Percentiles rank a stretch among this genome's conserved stretches.
Evolutionary conservation across 805 yeast genomes (phyloP).

Genomic region (Spathaspora girioi): DNA sequence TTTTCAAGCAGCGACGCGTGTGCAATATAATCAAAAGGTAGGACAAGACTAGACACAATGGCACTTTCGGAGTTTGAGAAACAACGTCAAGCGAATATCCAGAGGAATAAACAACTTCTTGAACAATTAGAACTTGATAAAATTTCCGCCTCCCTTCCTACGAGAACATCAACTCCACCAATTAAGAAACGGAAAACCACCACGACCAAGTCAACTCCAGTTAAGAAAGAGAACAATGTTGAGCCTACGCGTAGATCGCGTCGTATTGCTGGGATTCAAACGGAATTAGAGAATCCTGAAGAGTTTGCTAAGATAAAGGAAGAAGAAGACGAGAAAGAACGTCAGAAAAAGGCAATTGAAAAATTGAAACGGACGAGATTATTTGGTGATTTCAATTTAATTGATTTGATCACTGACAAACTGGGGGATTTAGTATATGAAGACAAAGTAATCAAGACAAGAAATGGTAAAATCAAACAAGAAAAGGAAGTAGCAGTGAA

Average conservation of each 20-base stretch:
- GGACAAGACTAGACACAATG: slow-evolving; percentile 7
- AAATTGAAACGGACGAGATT: slow-evolving; percentile 54
- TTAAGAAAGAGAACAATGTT: slow-evolving; percentile 12
- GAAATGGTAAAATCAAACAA: slow-evolving; percentile 7
- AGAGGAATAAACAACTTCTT: slow-evolving; percentile 74
- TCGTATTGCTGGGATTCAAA: slow-evolving; percentile 68
- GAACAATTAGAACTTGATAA: slow-evolving; percentile 65
- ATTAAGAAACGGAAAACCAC: slow-evolving; percentile 42
- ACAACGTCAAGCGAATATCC: slow-evolving; percentile 73
- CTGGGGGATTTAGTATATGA: slow-evolving; percentile 31
- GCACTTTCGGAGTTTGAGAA: slow-evolving; percentile 62
- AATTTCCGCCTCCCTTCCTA: slow-evolving; percentile 48
- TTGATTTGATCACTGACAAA: slow-evolving; percentile 51
- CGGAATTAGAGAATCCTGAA: slow-evolving; percentile 45
- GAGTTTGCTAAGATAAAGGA: slow-evolving; percentile 33
- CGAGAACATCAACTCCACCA: slow-evolving; percentile 13
- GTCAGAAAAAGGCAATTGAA: slow-evolving; percentile 39
- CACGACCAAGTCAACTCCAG: slow-evolving; percentile 44
- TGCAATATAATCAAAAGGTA: too few relatives aligned
- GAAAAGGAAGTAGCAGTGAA: slow-evolving; percentile 10
- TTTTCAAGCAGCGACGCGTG: background rate
- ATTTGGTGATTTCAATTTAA: slow-evolving; percentile 60
- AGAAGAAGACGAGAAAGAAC: slow-evolving; percentile 30
- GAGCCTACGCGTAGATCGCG: slow-evolving; percentile 74
- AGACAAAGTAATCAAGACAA: slow-evolving; percentile 19